phyloP scores from a whole-genome alignment of 2,329 filamentous ascomycete genomes.

The Aureobasidium mangrovei region DNA sequence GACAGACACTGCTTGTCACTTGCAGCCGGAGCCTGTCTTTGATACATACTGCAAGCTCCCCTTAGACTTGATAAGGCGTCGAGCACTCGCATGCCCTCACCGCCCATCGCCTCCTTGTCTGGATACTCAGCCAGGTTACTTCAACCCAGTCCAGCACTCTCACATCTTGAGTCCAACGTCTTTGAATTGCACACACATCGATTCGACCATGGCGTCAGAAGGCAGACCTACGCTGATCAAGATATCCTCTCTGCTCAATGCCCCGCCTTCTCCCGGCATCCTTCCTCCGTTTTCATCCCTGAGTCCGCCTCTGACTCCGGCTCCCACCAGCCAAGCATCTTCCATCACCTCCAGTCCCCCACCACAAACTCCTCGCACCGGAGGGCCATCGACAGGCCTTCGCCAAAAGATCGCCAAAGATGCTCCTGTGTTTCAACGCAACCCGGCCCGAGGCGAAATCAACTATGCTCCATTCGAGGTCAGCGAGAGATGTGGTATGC shows the following conservation, averaged over 20 bases:
- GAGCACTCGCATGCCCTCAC: slow-evolving; percentile 12
- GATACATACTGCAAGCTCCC: slow-evolving; percentile 11
- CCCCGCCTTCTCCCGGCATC: slow-evolving; percentile 7
- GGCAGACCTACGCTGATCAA: slow-evolving; percentile 3
- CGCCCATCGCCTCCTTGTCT: slow-evolving; percentile 13
- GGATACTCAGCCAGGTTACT: slow-evolving; percentile 7
- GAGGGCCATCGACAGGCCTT: slow-evolving; percentile 3
- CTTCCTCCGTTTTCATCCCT: slow-evolving; percentile 11
- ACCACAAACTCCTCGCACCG: slow-evolving; percentile 20
- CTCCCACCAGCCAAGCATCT: slow-evolving; percentile 19
- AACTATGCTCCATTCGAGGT: slow-evolving; percentile 68
- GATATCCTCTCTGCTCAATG: slow-evolving; percentile 12
- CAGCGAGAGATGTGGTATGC: slow-evolving; percentile 31
- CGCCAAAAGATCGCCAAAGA: slow-evolving; percentile 57
- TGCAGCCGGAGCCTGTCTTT: slow-evolving; percentile 9
- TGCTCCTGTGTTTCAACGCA: slow-evolving; percentile 52
- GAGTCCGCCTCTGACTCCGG: slow-evolving; percentile 22
- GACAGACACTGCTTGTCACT: slow-evolving; percentile 4
- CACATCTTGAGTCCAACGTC: background rate
- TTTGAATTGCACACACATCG: background rate
- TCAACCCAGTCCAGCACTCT: slow-evolving; percentile 4
- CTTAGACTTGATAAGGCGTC: slow-evolving; percentile 10
- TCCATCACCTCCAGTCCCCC: slow-evolving; percentile 19
- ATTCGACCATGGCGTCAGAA: background rate
- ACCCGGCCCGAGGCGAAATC: slow-evolving; percentile 55